These are phyloP conservation scores for Didymella arachidicola DNA, from an alignment of 2,329 filamentous ascomycete genomes.

Conservation along the genomic window DNA sequence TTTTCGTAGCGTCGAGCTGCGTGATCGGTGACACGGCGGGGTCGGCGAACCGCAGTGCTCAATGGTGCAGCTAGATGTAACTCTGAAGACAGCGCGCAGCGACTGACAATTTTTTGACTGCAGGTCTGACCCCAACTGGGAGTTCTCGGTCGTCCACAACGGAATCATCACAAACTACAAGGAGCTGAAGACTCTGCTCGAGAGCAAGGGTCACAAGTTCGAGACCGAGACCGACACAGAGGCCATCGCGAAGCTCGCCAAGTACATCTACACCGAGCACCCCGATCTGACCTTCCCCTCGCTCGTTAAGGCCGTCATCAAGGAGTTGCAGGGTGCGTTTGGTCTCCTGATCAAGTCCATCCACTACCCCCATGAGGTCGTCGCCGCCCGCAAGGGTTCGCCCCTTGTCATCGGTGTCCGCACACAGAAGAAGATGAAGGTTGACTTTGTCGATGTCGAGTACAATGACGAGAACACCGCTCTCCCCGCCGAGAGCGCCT, in stretches of 20 bases:
- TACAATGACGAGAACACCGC: conserved; percentile 81
- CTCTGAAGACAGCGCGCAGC: background rate
- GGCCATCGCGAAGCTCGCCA: conserved; percentile 98
- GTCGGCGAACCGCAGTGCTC: background rate
- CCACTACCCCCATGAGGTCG: conserved; percentile 96
- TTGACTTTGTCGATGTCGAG: conserved; percentile 99
- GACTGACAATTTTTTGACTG: conserved; percentile 6
- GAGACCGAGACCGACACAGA: conserved; percentile 99
- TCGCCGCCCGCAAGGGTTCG: conserved; percentile 97
- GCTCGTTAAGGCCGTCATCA: conserved; percentile 95
- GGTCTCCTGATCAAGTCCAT: conserved; percentile 97
- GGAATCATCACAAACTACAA: conserved; percentile 99
- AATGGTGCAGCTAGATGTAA: background rate
- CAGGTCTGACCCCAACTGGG: conserved; percentile 92
- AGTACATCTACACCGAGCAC: conserved; percentile 97
- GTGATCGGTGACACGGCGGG: background rate
- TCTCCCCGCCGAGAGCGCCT: conserved; percentile 90
- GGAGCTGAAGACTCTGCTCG: conserved; percentile 92
- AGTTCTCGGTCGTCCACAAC: conserved; percentile 98
- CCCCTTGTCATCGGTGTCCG: conserved; percentile 96
- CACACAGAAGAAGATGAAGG: conserved; percentile 99
- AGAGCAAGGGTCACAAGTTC: conserved; percentile 95
- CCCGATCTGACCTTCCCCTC: conserved; percentile 95
- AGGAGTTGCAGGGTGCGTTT: conserved; percentile 97
- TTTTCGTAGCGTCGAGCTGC: conserved; percentile 14